Evolutionary conservation across 1,284 basidiomycete species (phyloP), one percentile per base, ranked within the genome.

Genomic region (Ganoderma meredithae): DNA sequence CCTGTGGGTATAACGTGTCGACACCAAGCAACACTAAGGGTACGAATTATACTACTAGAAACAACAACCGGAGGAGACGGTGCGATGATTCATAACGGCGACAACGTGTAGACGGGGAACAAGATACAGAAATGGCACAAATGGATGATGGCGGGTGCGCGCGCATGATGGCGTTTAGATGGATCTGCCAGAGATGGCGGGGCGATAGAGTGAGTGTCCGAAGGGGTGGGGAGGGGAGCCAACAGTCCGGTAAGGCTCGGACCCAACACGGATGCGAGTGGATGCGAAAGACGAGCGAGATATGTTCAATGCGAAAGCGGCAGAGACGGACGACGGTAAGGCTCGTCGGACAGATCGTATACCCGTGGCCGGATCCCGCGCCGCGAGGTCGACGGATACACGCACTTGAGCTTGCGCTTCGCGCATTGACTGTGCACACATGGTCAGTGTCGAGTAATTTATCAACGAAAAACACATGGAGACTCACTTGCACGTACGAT

Each of bases 401-500:
- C 76, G 66, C 80, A 81, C 31, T 69, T 75, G 59, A 81, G 76
- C 64, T 80, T 77, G 27, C 80, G 79, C 65, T 77, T 77, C 25
- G 79, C 77, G 70, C 80, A 81, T 73, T 81, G 80, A 64, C 66
- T 73, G 52, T 25, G 55, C 53, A 44, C 60, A 33, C 43, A 60
- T 61, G 5, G 39, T 27, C n/a, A 60, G 71, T 56, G 67, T 12
- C 17, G 19, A 13, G 19, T n/a, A 33, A 25, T 40, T 41, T 40
- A 60, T 60, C 36, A 17, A 40, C 19, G 39, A 22, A 31, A 60
- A 39, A 60, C 56, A 59, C 60, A n/a, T 41, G 10, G 19, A 13
- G 33, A 80, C 82, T 74, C 73, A 84, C 83, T 81, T 82, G 83
- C 83, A 84, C 1, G 79, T 81, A 52, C 77, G 76, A 69, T 81